Evolutionary conservation across 73 alveolate species (phyloP), one percentile per base, ranked within the genome.

Genomic region (Paramecium tetraurelia): DNA sequence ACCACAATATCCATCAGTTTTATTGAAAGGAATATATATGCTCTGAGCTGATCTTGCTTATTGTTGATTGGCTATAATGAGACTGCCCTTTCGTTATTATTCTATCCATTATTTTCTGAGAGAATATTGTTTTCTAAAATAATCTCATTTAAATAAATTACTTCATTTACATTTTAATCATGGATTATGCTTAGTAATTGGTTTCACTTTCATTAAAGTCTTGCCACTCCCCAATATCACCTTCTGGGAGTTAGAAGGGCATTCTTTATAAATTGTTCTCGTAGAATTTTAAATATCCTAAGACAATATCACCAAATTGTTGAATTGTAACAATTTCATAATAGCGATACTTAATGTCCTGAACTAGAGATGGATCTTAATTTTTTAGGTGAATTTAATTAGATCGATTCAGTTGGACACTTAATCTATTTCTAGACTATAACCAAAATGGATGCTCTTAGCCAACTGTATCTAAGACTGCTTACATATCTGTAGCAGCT

Each of bases 401-500:
- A 22, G 84, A 63, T 63, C 84, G 41, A 63, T 63, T 63, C 46
- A 63, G 46, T 12, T 41, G 16, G 3, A 27, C 24, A 33, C 84
- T 63, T 20, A 63, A 63, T 63, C 84, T 27, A 24, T 63, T 63
- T 63, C 46, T 63, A 31, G 84, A 63, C 7, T 63, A 16, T 31
- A 63, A 27, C 84, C 84, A 63, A 11, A 63, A 10, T 63, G 41
- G 27, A 63, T 63, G 84, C 20, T 63, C 84, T 33, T 63, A 31
- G 7, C 84, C 84, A 27, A 63, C 84, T 31, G 84, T 63, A n/a
- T 63, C 84, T 33, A 63, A 12, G 31, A 63, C 84, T 11, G 84
- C 84, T 63, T 63, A 63, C 84, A 63, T 63, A 24, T 63, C 84
- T 1, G 48, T 63, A 29, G 84, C 84, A 31, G 84, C 84, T 27